These are phyloP conservation scores for Fistulifera pelliculosa DNA, from an alignment of 108 stramenopile genomes.

Conservation along the genomic window DNA sequence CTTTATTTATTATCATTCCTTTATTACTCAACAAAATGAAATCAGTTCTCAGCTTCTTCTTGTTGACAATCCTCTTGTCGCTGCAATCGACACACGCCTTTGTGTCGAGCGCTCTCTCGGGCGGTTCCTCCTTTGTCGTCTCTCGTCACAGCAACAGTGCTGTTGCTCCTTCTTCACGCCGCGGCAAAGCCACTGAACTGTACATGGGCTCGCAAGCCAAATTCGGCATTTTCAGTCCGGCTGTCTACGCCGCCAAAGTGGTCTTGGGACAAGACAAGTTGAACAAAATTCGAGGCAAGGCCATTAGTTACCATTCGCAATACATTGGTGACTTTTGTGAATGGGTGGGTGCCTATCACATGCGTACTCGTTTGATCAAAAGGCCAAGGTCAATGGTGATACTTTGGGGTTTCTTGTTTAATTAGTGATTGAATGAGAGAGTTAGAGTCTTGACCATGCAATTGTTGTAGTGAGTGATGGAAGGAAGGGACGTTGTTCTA, in stretches of 20 bases:
- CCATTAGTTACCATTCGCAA: conserved; percentile 87
- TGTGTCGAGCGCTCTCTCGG: conserved; percentile 2
- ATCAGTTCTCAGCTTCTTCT: background rate
- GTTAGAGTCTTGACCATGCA: no score
- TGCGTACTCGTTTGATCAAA: conserved; percentile 82
- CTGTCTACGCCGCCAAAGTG: conserved; percentile 91
- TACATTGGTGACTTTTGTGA: conserved; percentile 87
- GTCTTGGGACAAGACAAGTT: conserved; percentile 70
- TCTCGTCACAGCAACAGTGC: conserved; percentile 31
- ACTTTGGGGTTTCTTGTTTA: conserved; percentile 89
- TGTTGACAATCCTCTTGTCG: background rate
- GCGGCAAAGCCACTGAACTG: conserved; percentile 21
- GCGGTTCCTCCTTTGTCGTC: conserved; percentile 67
- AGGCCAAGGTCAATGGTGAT: conserved; percentile 94
- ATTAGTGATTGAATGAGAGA: no score
- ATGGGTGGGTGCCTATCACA: conserved; percentile 89
- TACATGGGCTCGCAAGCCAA: conserved; percentile 81
- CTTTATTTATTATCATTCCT: no score
- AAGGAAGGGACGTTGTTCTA: no score
- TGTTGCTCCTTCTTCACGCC: conserved; percentile 20
- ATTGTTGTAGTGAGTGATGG: no score
- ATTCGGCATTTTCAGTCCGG: conserved; percentile 95
- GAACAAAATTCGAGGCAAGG: conserved; percentile 85
- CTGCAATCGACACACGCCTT: background rate
- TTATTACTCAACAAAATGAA: conserved; percentile 12